phyloP scores from a whole-genome alignment of 1,139 yeast genomes.

The Geotrichum reessii region DNA sequence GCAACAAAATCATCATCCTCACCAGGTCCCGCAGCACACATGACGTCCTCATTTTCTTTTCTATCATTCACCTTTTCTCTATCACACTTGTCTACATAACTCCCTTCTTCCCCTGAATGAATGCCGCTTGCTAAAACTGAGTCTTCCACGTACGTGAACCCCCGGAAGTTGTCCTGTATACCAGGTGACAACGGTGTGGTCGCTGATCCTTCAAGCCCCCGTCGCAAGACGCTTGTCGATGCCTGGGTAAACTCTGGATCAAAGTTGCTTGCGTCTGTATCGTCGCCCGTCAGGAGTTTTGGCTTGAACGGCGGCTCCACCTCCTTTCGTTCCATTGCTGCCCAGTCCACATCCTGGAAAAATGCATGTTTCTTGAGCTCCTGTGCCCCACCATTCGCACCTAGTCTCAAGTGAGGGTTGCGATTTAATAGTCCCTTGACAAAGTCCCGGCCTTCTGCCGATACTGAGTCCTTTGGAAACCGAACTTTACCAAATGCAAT shows the following conservation, averaged over 20 bases:
- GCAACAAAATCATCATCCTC: slow-evolving; percentile 64
- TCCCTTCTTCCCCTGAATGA: slow-evolving; percentile 18
- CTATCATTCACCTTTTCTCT: slow-evolving; percentile 19
- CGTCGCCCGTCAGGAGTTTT: slow-evolving; percentile 52
- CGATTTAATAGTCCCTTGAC: slow-evolving; percentile 92
- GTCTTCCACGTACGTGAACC: slow-evolving; percentile 93
- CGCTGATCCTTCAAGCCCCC: slow-evolving; percentile 43
- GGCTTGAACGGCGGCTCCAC: slow-evolving; percentile 97
- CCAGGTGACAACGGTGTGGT: slow-evolving; percentile 89
- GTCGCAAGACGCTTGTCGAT: slow-evolving; percentile 71
- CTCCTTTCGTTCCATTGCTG: slow-evolving; percentile 63
- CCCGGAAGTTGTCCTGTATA: slow-evolving; percentile 91
- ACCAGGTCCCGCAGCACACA: slow-evolving; percentile 42
- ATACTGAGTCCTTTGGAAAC: slow-evolving; percentile 89
- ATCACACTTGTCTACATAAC: slow-evolving; percentile 26
- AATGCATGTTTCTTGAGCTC: slow-evolving; percentile 89
- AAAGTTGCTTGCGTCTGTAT: slow-evolving; percentile 93
- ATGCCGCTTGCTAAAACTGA: slow-evolving; percentile 48
- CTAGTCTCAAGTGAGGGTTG: slow-evolving; percentile 90
- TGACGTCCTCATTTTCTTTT: slow-evolving; percentile 65
- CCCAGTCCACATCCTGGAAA: slow-evolving; percentile 89
- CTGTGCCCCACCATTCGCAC: slow-evolving; percentile 85
- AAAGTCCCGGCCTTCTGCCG: slow-evolving; percentile 87
- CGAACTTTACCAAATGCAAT: slow-evolving; percentile 97
- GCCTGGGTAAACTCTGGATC: slow-evolving; percentile 98